Evolutionary conservation across 1,284 basidiomycete species (phyloP).

Genomic region (Afroboletus lepidellus): DNA sequence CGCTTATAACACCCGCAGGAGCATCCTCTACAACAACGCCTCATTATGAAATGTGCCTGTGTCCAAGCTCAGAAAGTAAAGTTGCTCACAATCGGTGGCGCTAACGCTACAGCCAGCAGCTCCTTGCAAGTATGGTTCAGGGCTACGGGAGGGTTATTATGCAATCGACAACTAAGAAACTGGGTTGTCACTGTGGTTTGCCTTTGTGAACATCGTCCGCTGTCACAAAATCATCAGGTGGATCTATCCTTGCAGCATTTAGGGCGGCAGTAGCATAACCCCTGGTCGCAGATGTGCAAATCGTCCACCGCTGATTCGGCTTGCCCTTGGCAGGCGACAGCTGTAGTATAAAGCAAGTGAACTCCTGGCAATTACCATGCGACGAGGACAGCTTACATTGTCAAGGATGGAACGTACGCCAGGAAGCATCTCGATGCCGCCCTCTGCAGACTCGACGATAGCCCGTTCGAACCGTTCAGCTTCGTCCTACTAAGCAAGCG

Average conservation of each 20-base stretch:
- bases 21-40: conserved; percentile 88
- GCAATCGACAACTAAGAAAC: conserved; percentile 10
- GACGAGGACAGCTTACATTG: conserved; percentile 40
- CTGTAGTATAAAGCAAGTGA: conserved; percentile 32
- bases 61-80: not conserved
- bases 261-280: conserved; percentile 58
- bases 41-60: conserved; percentile 27
- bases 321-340: conserved; percentile 42
- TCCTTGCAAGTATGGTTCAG: conserved; percentile 82
- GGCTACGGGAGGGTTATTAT: conserved; percentile 45
- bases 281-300: conserved; percentile 68
- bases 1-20: conserved; percentile 74
- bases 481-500: conserved; percentile 45
- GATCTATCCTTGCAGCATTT: conserved; percentile 48
- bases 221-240: conserved; percentile 69
- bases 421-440: conserved; percentile 63
- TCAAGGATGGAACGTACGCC: conserved; percentile 56
- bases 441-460: conserved; percentile 55
- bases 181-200: conserved; percentile 64
- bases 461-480: conserved; percentile 66
- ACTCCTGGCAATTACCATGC: not conserved
- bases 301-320: conserved; percentile 61
- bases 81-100: conserved; percentile 53
- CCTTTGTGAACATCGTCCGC: conserved; percentile 78
- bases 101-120: conserved; percentile 61